phyloP scores from a whole-genome alignment of 2,329 filamentous ascomycete genomes.

The Scortechinia acanthostroma region DNA sequence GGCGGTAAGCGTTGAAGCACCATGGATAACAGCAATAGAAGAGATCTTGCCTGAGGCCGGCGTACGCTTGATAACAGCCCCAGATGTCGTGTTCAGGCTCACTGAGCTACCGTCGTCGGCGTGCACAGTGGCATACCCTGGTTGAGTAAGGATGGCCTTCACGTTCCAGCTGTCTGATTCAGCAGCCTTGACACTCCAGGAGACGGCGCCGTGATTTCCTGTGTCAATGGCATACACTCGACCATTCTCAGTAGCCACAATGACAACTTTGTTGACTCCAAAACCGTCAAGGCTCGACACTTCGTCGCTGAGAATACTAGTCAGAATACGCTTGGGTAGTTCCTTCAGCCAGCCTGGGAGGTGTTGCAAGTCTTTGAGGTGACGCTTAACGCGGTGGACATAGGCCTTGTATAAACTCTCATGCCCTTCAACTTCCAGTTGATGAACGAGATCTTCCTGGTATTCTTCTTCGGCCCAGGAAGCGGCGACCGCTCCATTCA shows the following conservation, averaged over 20 bases:
- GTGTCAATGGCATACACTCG: constrained; percentile 56
- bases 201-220: constrained; percentile 47
- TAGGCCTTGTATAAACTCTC: constrained; percentile 59
- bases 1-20: neutral
- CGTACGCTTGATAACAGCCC: constrained; percentile 12
- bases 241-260: constrained; percentile 55
- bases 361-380: constrained; percentile 50
- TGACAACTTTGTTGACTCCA: constrained; percentile 58
- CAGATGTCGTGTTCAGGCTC: constrained; percentile 14
- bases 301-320: constrained; percentile 35
- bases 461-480: constrained; percentile 53
- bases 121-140: constrained; percentile 30
- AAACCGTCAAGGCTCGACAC: constrained; percentile 44
- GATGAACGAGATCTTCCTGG: constrained; percentile 50
- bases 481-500: constrained; percentile 53
- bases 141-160: constrained; percentile 37
- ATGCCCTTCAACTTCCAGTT: constrained; percentile 60
- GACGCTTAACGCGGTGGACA: constrained; percentile 58
- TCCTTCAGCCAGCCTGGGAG: constrained; percentile 49
- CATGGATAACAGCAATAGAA: neutral
- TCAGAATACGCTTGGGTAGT: constrained; percentile 50
- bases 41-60: neutral
- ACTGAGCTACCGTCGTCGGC: constrained; percentile 35
- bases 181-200: constrained; percentile 50
- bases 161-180: constrained; percentile 41